Conservation (phyloP, 2,329 filamentous ascomycete genomes). For the Botrytis cinerea region DNA sequence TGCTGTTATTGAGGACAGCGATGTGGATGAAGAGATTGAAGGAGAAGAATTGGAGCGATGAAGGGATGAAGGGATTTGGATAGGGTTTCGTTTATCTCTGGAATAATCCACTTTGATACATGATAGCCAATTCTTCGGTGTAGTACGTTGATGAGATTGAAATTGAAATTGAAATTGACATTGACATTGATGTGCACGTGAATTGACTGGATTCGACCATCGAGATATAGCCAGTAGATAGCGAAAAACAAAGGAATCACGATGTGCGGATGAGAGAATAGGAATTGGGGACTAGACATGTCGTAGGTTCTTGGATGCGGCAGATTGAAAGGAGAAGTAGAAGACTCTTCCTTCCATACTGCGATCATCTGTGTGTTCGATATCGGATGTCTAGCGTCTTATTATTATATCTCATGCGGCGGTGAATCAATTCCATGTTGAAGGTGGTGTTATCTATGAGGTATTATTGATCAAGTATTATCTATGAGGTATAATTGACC, state of each 20-base stretch:
- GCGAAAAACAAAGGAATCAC: background rate
- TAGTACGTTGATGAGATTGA: background rate
- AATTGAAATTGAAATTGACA: background rate
- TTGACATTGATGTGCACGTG: background rate
- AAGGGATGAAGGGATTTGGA: background rate
- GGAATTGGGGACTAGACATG: too few species aligned
- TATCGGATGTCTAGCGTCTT: too few species aligned
- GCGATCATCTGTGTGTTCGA: too few species aligned
- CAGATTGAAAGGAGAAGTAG: too few species aligned
- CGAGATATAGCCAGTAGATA: background rate
- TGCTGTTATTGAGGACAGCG: constrained; percentile 56
- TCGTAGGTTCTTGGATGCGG: too few species aligned
- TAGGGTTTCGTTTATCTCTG: background rate
- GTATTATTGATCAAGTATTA: too few species aligned
- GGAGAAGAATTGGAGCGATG: constrained; percentile 25
- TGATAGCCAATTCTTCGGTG: background rate
- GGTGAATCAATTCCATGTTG: too few species aligned
- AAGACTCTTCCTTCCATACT: too few species aligned
- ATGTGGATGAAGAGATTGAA: constrained; percentile 53
- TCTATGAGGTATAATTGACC: too few species aligned
- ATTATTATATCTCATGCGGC: too few species aligned
- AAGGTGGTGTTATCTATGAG: too few species aligned
- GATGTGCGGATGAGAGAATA: background rate
- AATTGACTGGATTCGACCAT: background rate
- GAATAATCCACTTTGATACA: background rate